Percentiles rank a stretch among this genome's conserved stretches.
Evolutionary conservation across 1,139 yeast species (phyloP).

Genomic region (Debaryomycetaceae sp.): DNA sequence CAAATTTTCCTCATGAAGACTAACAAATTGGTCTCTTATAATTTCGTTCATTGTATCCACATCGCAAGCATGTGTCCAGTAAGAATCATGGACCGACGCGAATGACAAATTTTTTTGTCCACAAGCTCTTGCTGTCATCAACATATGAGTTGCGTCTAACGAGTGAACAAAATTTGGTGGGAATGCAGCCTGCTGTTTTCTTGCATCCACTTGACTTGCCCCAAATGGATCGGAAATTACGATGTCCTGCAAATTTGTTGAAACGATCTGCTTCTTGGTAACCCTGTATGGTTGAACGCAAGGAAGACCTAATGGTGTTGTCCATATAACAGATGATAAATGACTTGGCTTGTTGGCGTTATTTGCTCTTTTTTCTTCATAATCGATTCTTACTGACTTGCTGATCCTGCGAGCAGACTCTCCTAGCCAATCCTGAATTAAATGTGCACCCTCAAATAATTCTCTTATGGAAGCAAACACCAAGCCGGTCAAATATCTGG

Average conservation of each 20-base stretch:
- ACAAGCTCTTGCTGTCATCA: constrained; percentile 81
- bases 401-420: constrained; percentile 80
- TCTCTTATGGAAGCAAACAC: constrained; percentile 85
- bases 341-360: constrained; percentile 50
- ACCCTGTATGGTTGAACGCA: constrained; percentile 95
- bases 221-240: constrained; percentile 81
- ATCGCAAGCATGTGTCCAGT: constrained; percentile 96
- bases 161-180: constrained; percentile 97
- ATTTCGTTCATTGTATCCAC: constrained; percentile 69
- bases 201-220: constrained; percentile 74
- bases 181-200: constrained; percentile 89
- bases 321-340: constrained; percentile 93
- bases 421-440: constrained; percentile 95
- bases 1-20: constrained; percentile 70
- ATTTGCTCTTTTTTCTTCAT: constrained; percentile 25
- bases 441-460: constrained; percentile 87
- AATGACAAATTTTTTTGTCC: constrained; percentile 66
- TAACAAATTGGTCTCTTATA: constrained; percentile 76
- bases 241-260: constrained; percentile 81
- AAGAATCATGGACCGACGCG: constrained; percentile 97
- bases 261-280: constrained; percentile 56
- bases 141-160: constrained; percentile 95
- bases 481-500: constrained; percentile 70
- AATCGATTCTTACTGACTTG: constrained; percentile 69
- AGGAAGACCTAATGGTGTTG: constrained; percentile 89